phyloP scores from a whole-genome alignment of 768 basidiomycete species.

The Mycena maculata region DNA sequence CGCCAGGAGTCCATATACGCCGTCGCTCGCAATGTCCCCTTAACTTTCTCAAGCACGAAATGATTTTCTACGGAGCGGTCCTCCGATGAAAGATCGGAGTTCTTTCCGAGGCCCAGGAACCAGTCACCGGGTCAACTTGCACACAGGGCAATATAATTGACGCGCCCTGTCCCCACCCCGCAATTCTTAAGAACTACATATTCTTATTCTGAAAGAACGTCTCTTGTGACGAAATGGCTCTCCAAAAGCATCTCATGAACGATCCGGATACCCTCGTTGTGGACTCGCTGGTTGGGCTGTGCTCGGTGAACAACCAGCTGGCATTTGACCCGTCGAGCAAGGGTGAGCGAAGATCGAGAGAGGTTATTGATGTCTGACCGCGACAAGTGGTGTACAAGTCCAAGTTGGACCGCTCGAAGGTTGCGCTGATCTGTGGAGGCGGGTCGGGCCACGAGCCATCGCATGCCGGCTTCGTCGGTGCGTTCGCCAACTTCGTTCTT shows the following conservation, averaged over 20 bases:
- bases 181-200: no score
- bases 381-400: conserved; percentile 71
- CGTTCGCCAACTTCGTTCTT: conserved; percentile 29
- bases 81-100: no score
- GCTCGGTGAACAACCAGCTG: conserved; percentile 76
- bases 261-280: conserved; percentile 74
- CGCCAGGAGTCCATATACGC: no score
- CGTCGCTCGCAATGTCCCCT: no score
- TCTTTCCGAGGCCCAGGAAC: no score
- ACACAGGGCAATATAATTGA: no score
- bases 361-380: conserved; percentile 27
- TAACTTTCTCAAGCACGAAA: no score
- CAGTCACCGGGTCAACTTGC: no score
- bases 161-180: no score
- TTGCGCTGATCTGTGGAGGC: conserved; percentile 85
- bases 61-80: no score
- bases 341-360: conserved; percentile 55
- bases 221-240: conserved; percentile 31
- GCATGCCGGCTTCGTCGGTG: conserved; percentile 91
- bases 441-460: conserved; percentile 94
- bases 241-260: conserved; percentile 84
- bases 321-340: conserved; percentile 77
- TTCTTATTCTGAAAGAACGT: no score
- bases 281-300: conserved; percentile 82
- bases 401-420: conserved; percentile 69